These are phyloP conservation scores for Daldinia grandis DNA, from an alignment of 495 filamentous ascomycete species.

Conservation along the genomic window DNA sequence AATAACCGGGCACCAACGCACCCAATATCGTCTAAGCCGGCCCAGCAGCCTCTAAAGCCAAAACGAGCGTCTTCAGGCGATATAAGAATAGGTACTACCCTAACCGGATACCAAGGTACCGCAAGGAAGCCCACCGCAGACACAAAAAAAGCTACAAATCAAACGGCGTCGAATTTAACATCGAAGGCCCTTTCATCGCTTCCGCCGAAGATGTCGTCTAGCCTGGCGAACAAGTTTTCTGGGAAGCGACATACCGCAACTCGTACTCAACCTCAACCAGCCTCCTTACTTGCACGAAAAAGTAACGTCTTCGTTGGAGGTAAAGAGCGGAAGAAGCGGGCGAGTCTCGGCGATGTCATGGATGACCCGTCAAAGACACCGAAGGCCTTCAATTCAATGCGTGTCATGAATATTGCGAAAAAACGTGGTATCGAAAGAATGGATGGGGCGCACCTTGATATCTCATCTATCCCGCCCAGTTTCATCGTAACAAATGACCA, in stretches of 20 bases:
- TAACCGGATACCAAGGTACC: slow-evolving; percentile 46
- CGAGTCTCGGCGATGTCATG: slow-evolving; percentile 42
- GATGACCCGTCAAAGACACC: slow-evolving; percentile 46
- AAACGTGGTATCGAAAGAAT: slow-evolving; percentile 41
- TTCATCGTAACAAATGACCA: slow-evolving; percentile 35
- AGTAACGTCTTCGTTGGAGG: slow-evolving; percentile 42
- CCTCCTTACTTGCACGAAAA: not conserved
- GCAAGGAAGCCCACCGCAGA: slow-evolving; percentile 31
- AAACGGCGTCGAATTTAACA: not conserved
- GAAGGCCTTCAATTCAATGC: slow-evolving; percentile 44
- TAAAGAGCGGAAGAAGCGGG: slow-evolving; percentile 38
- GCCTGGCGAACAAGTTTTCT: slow-evolving; percentile 29
- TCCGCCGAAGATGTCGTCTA: slow-evolving; percentile 26
- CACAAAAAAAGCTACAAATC: not conserved
- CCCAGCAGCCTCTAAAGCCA: slow-evolving; percentile 1
- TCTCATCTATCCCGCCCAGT: slow-evolving; percentile 40
- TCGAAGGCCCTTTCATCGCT: slow-evolving; percentile 1
- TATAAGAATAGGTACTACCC: slow-evolving; percentile 18
- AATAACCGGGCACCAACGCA: not conserved
- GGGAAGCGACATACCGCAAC: slow-evolving; percentile 38
- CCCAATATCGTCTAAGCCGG: not conserved
- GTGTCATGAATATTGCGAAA: slow-evolving; percentile 39
- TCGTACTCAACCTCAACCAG: slow-evolving; percentile 28
- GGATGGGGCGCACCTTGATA: slow-evolving; percentile 24
- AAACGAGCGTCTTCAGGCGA: slow-evolving; percentile 10